Conservation (phyloP, 768 basidiomycete genomes). For the Collybia sordida region DNA sequence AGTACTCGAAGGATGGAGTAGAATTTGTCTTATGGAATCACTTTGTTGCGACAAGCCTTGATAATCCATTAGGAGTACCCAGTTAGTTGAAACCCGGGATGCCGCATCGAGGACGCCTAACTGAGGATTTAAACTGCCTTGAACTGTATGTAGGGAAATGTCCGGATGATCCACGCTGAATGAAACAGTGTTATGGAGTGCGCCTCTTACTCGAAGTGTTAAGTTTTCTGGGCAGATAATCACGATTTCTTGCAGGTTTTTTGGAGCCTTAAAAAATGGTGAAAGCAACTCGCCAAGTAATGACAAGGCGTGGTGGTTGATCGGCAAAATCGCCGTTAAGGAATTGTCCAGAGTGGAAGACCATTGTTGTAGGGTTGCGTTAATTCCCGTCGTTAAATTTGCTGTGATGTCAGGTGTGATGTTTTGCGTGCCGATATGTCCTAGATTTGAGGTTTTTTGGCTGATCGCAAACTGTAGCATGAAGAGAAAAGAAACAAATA, state of each 20-base stretch:
- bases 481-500: not conserved
- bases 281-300: conserved; percentile 32
- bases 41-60: conserved; percentile 36
- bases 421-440: too few relatives aligned
- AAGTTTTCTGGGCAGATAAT: conserved; percentile 43
- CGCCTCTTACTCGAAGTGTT: conserved; percentile 29
- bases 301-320: conserved; percentile 33
- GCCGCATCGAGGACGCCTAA: conserved; percentile 33
- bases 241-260: conserved; percentile 42
- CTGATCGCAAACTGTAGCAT: not conserved
- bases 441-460: not conserved
- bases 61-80: conserved; percentile 54
- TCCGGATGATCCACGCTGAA: conserved; percentile 36
- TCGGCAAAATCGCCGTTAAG: conserved; percentile 50
- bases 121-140: conserved; percentile 15
- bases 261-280: conserved; percentile 35
- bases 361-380: not conserved
- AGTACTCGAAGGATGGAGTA: conserved; percentile 41
- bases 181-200: conserved; percentile 32
- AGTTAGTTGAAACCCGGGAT: conserved; percentile 41
- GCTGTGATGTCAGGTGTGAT: too few relatives aligned
- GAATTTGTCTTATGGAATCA: conserved; percentile 27
- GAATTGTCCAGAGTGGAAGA: conserved; percentile 24
- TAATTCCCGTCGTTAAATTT: too few relatives aligned
- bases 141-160: conserved; percentile 36